Conservation (phyloP, 2,329 filamentous ascomycete species). For the Pestalotiopsis sp. region DNA sequence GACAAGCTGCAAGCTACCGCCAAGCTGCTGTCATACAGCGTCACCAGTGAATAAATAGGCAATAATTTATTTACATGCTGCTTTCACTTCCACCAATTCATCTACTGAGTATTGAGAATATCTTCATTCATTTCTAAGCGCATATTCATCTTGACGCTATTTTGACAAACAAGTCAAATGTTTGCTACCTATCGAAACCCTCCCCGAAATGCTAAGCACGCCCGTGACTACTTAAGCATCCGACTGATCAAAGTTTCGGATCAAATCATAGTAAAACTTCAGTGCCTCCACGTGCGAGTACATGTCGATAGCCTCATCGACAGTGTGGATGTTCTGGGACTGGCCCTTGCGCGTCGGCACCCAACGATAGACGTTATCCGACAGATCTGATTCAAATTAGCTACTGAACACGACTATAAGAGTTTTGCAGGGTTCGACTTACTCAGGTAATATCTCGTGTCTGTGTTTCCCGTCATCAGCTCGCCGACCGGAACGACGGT, state of each 20-base stretch:
- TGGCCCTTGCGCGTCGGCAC: slow-evolving; percentile 36
- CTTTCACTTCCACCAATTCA: not conserved
- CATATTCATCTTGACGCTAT: no score
- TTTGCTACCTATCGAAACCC: no score
- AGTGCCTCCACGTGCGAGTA: slow-evolving; percentile 38
- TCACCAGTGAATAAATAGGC: not conserved
- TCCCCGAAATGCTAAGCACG: no score
- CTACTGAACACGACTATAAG: not conserved
- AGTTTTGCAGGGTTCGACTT: slow-evolving; percentile 17
- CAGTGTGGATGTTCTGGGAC: slow-evolving; percentile 36
- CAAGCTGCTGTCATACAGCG: not conserved
- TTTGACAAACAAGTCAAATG: no score
- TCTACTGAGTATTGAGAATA: not conserved
- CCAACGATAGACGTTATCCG: slow-evolving; percentile 41
- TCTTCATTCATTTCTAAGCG: not conserved
- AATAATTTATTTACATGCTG: not conserved
- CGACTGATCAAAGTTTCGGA: slow-evolving; percentile 38
- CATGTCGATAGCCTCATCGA: slow-evolving; percentile 42
- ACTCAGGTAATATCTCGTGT: slow-evolving; percentile 39
- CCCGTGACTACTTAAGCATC: slow-evolving; percentile 11
- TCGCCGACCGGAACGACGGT: slow-evolving; percentile 38
- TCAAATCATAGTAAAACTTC: slow-evolving; percentile 40
- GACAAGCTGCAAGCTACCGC: not conserved
- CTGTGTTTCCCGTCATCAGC: slow-evolving; percentile 40
- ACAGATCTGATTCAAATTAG: slow-evolving; percentile 29